Evolutionary conservation across 805 yeast genomes (phyloP).

Genomic region (Metschnikowia kofuensis): DNA sequence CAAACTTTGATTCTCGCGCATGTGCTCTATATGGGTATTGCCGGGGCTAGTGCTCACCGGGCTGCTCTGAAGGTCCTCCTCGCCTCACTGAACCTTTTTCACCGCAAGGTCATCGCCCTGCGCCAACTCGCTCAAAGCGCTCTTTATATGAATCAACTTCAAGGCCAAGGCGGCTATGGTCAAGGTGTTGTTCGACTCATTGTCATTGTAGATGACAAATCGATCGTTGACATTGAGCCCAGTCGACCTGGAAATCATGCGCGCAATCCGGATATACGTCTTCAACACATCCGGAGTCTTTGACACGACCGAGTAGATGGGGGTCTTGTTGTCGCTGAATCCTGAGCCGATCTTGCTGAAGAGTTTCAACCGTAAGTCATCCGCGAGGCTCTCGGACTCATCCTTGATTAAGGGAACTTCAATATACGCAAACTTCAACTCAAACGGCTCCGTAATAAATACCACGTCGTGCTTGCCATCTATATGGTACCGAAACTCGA

Average conservation of each 20-base stretch:
- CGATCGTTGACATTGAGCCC: conserved; percentile 37
- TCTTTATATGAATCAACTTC: conserved; percentile 34
- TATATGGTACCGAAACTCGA: conserved; percentile 71
- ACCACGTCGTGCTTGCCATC: conserved; percentile 69
- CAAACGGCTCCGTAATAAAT: conserved; percentile 62
- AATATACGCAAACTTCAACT: conserved; percentile 45
- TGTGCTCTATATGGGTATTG: not conserved
- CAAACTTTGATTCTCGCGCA: not conserved
- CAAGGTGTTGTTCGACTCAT: conserved; percentile 20
- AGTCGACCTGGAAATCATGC: conserved; percentile 32
- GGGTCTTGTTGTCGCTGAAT: conserved; percentile 21
- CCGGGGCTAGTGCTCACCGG: not conserved
- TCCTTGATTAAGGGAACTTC: conserved; percentile 32
- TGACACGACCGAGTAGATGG: conserved; percentile 26
- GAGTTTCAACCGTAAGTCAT: conserved; percentile 28
- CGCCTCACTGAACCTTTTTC: conserved; percentile 13
- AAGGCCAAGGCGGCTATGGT: conserved; percentile 28
- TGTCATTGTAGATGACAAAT: conserved; percentile 29
- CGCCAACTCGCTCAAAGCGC: conserved; percentile 35
- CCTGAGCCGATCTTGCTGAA: conserved; percentile 30
- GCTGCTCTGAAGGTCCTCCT: not conserved
- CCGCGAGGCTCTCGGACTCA: conserved; percentile 29
- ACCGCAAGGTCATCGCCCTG: conserved; percentile 19
- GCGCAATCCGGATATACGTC: conserved; percentile 25
- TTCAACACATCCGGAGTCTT: conserved; percentile 28